Conservation (phyloP, 805 yeast genomes). For the Hanseniaspora occidentalis region DNA sequence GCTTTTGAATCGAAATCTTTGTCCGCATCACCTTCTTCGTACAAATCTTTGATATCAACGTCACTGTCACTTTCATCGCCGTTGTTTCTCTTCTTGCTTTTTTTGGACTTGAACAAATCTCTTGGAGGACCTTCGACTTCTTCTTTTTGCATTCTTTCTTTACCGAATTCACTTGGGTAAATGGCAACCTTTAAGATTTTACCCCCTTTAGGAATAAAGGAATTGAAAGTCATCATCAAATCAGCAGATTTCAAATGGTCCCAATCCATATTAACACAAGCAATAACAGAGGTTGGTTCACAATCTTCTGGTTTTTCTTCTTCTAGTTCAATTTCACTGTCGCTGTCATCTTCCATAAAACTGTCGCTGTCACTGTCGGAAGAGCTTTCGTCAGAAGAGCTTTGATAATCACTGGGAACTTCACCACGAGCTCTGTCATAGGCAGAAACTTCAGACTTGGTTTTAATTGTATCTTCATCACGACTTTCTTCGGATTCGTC, state of each 20-base stretch:
- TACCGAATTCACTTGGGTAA: conserved; percentile 87
- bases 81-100: conserved; percentile 23
- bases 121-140: conserved; percentile 87
- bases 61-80: conserved; percentile 39
- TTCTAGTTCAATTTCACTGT: conserved; percentile 43
- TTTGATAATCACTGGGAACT: conserved; percentile 31
- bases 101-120: conserved; percentile 52
- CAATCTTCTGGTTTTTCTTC: conserved; percentile 64
- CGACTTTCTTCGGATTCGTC: conserved; percentile 6
- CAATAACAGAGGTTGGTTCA: conserved; percentile 71
- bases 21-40: conserved; percentile 72
- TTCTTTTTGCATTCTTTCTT: conserved; percentile 80
- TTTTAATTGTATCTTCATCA: conserved; percentile 9
- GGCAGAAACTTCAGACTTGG: conserved; percentile 10
- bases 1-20: conserved; percentile 76
- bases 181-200: conserved; percentile 54
- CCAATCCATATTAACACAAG: conserved; percentile 96
- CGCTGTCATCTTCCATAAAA: conserved; percentile 28
- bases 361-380: conserved; percentile 34
- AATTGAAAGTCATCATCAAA: conserved; percentile 73
- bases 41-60: conserved; percentile 54
- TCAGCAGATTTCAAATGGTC: conserved; percentile 84
- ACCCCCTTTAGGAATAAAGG: conserved; percentile 74
- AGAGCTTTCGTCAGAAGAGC: conserved; percentile 32
- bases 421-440: conserved; percentile 62